These are phyloP conservation scores for Trametes cinnabarina DNA, from an alignment of 768 basidiomycete genomes.

Conservation along the genomic window DNA sequence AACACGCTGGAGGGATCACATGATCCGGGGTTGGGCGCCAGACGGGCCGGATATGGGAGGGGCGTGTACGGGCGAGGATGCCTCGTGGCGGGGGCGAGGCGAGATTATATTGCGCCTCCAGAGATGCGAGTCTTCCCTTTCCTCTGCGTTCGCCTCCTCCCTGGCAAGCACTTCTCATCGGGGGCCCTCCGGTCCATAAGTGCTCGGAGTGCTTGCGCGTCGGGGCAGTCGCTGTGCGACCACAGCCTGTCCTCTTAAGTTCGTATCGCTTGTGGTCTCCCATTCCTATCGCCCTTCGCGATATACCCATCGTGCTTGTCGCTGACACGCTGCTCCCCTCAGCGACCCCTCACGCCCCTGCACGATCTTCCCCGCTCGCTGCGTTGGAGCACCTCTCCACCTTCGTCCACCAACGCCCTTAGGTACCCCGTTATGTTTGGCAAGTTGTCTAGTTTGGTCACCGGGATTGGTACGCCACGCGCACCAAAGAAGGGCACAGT, in stretches of 20 bases:
- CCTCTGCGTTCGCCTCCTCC: slow-evolving; percentile 11
- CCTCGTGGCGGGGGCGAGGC: slow-evolving; percentile 25
- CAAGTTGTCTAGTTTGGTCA: slow-evolving; percentile 10
- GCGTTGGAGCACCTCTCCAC: not conserved
- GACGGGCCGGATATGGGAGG: slow-evolving; percentile 14
- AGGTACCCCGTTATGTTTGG: not conserved
- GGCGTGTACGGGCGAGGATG: slow-evolving; percentile 7
- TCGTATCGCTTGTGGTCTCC: slow-evolving; percentile 2
- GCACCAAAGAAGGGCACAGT: slow-evolving; percentile 16
- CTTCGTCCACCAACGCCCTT: not conserved
- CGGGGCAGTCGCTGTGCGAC: slow-evolving; percentile 6
- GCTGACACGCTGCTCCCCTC: slow-evolving; percentile 4
- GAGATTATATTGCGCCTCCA: slow-evolving; percentile 14
- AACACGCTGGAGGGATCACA: slow-evolving; percentile 11
- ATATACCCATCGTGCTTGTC: not conserved
- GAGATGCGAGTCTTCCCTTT: slow-evolving; percentile 4
- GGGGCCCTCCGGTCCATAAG: slow-evolving; percentile 26
- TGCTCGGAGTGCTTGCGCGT: slow-evolving; percentile 21
- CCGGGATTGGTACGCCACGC: slow-evolving; percentile 10
- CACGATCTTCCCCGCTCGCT: not conserved
- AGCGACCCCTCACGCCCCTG: slow-evolving; percentile 8
- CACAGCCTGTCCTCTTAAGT: slow-evolving; percentile 18
- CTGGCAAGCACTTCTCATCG: slow-evolving; percentile 21
- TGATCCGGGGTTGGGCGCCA: slow-evolving; percentile 6
- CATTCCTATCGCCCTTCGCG: not conserved